Conservation (phyloP, 345 rosid genomes). For the Firmiana major region DNA sequence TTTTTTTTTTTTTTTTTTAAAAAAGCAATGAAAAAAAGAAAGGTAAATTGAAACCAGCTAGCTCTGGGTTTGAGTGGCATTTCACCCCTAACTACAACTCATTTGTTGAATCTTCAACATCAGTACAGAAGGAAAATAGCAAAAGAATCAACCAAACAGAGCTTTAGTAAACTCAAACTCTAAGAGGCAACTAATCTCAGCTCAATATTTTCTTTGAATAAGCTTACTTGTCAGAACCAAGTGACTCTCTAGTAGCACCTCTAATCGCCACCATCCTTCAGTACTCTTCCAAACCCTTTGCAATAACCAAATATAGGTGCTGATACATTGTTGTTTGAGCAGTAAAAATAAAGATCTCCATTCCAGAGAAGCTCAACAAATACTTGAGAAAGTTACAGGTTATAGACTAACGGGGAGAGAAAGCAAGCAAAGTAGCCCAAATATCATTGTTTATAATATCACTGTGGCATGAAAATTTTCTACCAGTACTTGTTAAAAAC, state of each 20-base stretch:
- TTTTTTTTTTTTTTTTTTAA: background rate
- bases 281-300: background rate
- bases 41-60: background rate
- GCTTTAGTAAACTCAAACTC: background rate
- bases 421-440: background rate
- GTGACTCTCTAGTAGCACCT: background rate
- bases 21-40: background rate
- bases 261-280: background rate
- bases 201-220: background rate
- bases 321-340: background rate
- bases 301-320: background rate
- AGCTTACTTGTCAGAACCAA: background rate
- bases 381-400: background rate
- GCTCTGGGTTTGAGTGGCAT: background rate
- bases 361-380: background rate
- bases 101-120: background rate
- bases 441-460: background rate
- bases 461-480: background rate
- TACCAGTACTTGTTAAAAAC: background rate
- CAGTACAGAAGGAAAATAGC: background rate
- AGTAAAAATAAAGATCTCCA: background rate
- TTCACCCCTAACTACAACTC: background rate
- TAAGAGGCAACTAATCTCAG: background rate
- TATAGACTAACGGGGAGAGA: background rate
- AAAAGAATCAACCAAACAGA: background rate